Evolutionary conservation across 257 asterid genomes (phyloP), one percentile per base, ranked within the genome.

Genomic region (Nicotiana paniculata): DNA sequence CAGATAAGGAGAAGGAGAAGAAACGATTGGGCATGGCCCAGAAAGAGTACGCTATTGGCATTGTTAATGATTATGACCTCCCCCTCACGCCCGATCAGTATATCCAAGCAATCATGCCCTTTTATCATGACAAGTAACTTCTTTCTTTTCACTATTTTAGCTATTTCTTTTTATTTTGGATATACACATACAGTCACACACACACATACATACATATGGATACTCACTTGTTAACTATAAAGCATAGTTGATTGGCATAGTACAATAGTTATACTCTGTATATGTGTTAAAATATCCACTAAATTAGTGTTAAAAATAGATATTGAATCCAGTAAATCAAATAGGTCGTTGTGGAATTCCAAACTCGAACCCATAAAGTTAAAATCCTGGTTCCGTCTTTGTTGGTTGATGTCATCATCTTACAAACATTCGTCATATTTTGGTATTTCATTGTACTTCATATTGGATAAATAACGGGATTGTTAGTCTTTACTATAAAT

Each of bases 41-140:
- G 26, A 88, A 83, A 4, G 95, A 92, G 83, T 86, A 92, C 0
- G 87, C 91, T 77, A 32, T 78, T 57, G 83, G 90, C 37, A 83
- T 91, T 81, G 81, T 95, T 35, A 57, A 75, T n/a, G 99, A 92
- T 81, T 95, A 95, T 72, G 89, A 93, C 30, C 92, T 95, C 65
- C 97, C 99, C 0, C 82, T 95, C 80, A 91, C 97, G 13, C 89
- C 93, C 13, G 97, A 93, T 4, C 93, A 93, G 82, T 95, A 80
- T 37, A 74, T 53, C 24, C 80, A 86, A 58, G 93, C 91, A 75
- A 89, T 93, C 79, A 17, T 82, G 87, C 98, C 99, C 80, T 82
- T 93, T 83, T 92, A 93, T 86, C 89, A 86, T 53, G 97, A 93
- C 86, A 88, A 85, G 99, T 95, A 83, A 90, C 97, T 88, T 63